Conservation (phyloP, 805 yeast species). For the Wickerhamia fluorescens region DNA sequence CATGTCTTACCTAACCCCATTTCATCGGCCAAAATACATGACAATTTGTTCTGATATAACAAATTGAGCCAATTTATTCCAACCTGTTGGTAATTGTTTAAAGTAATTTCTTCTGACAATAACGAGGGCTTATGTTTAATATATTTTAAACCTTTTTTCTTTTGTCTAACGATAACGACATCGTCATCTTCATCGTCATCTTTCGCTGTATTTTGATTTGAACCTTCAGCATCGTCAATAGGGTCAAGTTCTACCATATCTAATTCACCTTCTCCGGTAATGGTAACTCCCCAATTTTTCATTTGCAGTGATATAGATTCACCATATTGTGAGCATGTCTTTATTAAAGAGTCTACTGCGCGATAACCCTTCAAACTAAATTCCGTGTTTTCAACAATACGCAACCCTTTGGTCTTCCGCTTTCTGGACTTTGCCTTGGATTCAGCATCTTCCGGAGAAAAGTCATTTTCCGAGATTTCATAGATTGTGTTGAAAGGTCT, state of each 20-base stretch:
- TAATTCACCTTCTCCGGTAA: constrained; percentile 62
- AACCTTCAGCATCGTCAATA: constrained; percentile 17
- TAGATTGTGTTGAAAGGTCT: constrained; percentile 66
- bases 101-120: constrained; percentile 53
- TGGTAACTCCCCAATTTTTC: constrained; percentile 80
- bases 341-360: constrained; percentile 90
- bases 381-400: constrained; percentile 62
- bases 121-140: constrained; percentile 67
- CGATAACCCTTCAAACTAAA: constrained; percentile 77
- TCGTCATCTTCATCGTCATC: constrained; percentile 30
- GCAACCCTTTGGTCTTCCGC: constrained; percentile 59
- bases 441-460: constrained; percentile 27
- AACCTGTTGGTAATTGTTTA: constrained; percentile 92
- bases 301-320: constrained; percentile 63
- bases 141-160: constrained; percentile 29
- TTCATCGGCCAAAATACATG: constrained; percentile 96
- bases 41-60: constrained; percentile 67
- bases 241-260: constrained; percentile 49
- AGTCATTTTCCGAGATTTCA: constrained; percentile 51
- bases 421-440: constrained; percentile 13
- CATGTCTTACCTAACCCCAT: constrained; percentile 98
- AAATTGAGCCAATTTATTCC: constrained; percentile 91
- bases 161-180: constrained; percentile 16
- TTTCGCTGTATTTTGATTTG: constrained; percentile 11
- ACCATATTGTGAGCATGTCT: constrained; percentile 76